Percentiles rank a stretch among this genome's conserved stretches.
These are phyloP conservation scores for Irpex rosettiformis DNA, from an alignment of 1,284 basidiomycete species.

Conservation along the genomic window DNA sequence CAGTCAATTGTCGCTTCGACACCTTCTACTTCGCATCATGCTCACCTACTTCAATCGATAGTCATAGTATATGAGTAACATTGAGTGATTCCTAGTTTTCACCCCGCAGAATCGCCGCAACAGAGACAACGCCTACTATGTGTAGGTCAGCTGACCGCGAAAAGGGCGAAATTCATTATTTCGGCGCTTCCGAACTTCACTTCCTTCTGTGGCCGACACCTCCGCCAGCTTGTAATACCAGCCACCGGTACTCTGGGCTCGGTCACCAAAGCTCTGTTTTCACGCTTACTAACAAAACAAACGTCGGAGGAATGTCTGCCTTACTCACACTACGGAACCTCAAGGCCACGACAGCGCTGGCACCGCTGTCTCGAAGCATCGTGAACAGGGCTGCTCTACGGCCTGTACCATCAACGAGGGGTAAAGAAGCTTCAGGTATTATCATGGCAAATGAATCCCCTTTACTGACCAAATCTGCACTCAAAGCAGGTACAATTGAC, in stretches of 20 bases:
- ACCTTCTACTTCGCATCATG: too few relatives aligned
- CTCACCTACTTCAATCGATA: too few relatives aligned
- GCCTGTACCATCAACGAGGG: conserved; percentile 29
- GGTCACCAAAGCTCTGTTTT: background rate
- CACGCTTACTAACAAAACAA: background rate
- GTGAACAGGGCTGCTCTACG: conserved; percentile 36
- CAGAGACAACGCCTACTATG: too few relatives aligned
- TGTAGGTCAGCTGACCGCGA: too few relatives aligned
- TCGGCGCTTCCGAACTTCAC: too few relatives aligned
- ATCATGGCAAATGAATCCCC: background rate
- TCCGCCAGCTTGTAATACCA: too few relatives aligned
- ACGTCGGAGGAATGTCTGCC: background rate
- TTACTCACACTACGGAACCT: background rate
- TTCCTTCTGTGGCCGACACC: too few relatives aligned
- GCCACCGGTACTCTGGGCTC: background rate
- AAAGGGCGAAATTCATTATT: too few relatives aligned
- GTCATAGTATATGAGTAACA: too few relatives aligned
- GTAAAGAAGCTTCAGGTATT: conserved; percentile 21
- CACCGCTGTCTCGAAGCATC: conserved; percentile 16
- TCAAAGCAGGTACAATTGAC: conserved; percentile 36
- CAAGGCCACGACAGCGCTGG: background rate
- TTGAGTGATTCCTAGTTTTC: too few relatives aligned
- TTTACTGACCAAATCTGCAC: conserved; percentile 7
- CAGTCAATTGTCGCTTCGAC: too few relatives aligned
- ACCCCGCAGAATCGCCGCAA: too few relatives aligned